Percentiles rank a stretch among this genome's conserved stretches.
These are phyloP conservation scores for Penicillium sp. DNA, from an alignment of 2,329 filamentous ascomycete genomes.

Conservation along the genomic window DNA sequence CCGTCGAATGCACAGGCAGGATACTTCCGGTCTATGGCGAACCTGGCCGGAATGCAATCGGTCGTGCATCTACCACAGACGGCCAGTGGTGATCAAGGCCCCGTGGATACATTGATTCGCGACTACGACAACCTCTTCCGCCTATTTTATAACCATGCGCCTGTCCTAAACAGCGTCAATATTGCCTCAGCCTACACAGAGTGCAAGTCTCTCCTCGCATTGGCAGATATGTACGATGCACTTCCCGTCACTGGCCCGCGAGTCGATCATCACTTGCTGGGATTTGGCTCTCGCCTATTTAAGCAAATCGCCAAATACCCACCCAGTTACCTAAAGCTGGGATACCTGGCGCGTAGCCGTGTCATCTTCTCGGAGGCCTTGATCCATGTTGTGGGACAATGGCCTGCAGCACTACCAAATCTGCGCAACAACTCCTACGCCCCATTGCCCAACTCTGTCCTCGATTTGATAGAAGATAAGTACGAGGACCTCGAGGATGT, in stretches of 20 bases:
- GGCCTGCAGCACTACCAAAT: constrained; percentile 78
- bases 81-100: constrained; percentile 59
- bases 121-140: constrained; percentile 97
- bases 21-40: constrained; percentile 88
- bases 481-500: constrained; percentile 87
- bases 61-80: constrained; percentile 53
- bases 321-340: constrained; percentile 85
- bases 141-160: constrained; percentile 92
- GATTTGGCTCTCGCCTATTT: constrained; percentile 88
- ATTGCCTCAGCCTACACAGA: constrained; percentile 92
- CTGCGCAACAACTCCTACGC: constrained; percentile 59
- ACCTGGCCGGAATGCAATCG: constrained; percentile 62
- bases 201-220: constrained; percentile 82
- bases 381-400: constrained; percentile 92
- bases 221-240: constrained; percentile 95
- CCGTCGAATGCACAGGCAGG: constrained; percentile 62
- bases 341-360: constrained; percentile 79
- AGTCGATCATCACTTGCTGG: constrained; percentile 89
- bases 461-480: constrained; percentile 93
- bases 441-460: constrained; percentile 70
- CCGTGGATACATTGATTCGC: constrained; percentile 71
- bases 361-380: constrained; percentile 85
- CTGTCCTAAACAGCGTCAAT: constrained; percentile 77
- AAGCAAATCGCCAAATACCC: constrained; percentile 97
- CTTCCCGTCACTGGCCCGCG: constrained; percentile 83